These are phyloP conservation scores for Chrysoporthe puriensis DNA, from an alignment of 2,329 filamentous ascomycete genomes.

Conservation along the genomic window DNA sequence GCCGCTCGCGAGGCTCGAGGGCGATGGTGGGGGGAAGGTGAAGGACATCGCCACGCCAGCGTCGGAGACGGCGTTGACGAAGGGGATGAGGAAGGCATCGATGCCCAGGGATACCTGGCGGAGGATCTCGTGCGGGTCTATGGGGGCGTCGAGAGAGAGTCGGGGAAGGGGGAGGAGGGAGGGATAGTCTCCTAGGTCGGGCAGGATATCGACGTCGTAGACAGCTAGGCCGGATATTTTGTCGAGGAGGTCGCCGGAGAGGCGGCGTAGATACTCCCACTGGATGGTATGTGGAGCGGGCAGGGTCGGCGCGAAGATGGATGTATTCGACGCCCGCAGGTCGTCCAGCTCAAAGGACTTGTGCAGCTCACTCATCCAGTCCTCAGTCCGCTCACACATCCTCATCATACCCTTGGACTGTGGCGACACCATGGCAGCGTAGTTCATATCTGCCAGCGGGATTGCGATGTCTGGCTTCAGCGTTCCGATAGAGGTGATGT, in stretches of 20 bases:
- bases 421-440: constrained; percentile 49
- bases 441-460: constrained; percentile 72
- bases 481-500: constrained; percentile 64
- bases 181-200: constrained; percentile 61
- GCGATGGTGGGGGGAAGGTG: constrained; percentile 60
- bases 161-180: constrained; percentile 67
- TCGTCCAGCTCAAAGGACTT: constrained; percentile 42
- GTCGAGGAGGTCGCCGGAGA: constrained; percentile 65
- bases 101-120: constrained; percentile 75
- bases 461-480: constrained; percentile 81
- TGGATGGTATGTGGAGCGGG: constrained; percentile 77
- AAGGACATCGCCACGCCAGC: constrained; percentile 85
- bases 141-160: constrained; percentile 71
- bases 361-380: constrained; percentile 76
- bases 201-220: constrained; percentile 73
- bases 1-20: not conserved
- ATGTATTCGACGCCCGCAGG: constrained; percentile 30
- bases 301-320: constrained; percentile 69
- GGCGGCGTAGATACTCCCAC: constrained; percentile 75
- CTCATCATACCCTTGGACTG: constrained; percentile 75
- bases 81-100: constrained; percentile 79
- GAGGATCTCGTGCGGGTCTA: constrained; percentile 76
- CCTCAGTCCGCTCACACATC: constrained; percentile 85
- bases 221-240: constrained; percentile 72
- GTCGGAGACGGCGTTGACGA: constrained; percentile 76